phyloP scores from a whole-genome alignment of 805 yeast species.

The Jamesozyma piceae region DNA sequence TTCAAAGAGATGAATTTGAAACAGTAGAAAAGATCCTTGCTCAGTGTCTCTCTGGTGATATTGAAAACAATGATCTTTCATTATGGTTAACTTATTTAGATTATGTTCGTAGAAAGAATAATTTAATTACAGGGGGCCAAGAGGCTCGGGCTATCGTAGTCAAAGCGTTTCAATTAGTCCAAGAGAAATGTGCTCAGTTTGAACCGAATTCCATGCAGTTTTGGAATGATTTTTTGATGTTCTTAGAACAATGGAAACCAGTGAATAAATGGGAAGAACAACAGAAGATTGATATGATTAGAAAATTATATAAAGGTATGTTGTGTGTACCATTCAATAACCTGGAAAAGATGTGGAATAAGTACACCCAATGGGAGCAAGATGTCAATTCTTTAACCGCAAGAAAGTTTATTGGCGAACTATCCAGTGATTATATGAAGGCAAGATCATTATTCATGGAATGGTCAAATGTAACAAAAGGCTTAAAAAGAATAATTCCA shows the following conservation, averaged over 20 bases:
- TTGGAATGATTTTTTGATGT: constrained; percentile 79
- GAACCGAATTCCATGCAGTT: constrained; percentile 63
- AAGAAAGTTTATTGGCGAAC: constrained; percentile 73
- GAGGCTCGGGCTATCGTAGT: constrained; percentile 63
- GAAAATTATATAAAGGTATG: constrained; percentile 63
- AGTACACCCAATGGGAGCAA: constrained; percentile 76
- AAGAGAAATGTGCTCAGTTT: constrained; percentile 58
- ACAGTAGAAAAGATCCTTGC: constrained; percentile 59
- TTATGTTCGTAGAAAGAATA: constrained; percentile 59
- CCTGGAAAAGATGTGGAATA: constrained; percentile 72
- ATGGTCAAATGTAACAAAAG: constrained; percentile 49
- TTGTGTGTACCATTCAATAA: constrained; percentile 67
- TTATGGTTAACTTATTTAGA: constrained; percentile 72
- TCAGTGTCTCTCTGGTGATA: constrained; percentile 43
- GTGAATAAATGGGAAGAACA: constrained; percentile 75
- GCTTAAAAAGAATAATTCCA: constrained; percentile 35
- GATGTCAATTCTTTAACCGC: constrained; percentile 67
- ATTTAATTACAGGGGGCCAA: constrained; percentile 73
- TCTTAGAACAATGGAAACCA: constrained; percentile 71
- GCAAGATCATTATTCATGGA: constrained; percentile 73
- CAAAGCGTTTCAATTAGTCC: constrained; percentile 77
- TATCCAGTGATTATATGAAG: constrained; percentile 76
- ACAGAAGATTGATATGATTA: constrained; percentile 64
- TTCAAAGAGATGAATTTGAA: constrained; percentile 54
- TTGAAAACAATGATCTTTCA: constrained; percentile 43